Conservation (phyloP, 169 alveolate genomes). For the Hepatocystis sp. region DNA sequence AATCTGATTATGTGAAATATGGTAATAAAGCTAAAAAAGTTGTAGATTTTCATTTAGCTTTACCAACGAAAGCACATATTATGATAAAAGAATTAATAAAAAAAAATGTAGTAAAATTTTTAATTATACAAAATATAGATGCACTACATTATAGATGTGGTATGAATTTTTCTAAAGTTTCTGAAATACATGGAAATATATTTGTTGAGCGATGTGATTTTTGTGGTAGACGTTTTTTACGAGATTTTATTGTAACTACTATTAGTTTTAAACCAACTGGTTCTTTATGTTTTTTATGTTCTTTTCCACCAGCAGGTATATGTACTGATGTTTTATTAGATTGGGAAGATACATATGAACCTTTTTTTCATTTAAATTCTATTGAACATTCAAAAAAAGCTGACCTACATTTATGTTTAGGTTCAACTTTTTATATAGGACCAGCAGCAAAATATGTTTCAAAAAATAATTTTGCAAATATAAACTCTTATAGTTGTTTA, state of each 20-base stretch:
- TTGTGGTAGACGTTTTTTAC: conserved; percentile 86
- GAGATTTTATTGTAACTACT: conserved; percentile 87
- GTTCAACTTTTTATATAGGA: conserved; percentile 87
- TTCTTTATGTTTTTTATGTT: conserved; percentile 85
- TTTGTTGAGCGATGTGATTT: conserved; percentile 86
- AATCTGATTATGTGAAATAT: conserved; percentile 48
- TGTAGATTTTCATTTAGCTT: conserved; percentile 86
- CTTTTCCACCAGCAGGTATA: conserved; percentile 88
- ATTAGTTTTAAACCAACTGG: conserved; percentile 90
- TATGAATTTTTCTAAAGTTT: conserved; percentile 77
- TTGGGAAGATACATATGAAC: conserved; percentile 89
- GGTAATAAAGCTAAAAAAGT: conserved; percentile 80
- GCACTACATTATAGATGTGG: conserved; percentile 88
- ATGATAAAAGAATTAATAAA: conserved; percentile 81
- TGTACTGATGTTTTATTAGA: conserved; percentile 90
- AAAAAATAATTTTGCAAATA: conserved; percentile 78
- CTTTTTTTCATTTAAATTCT: conserved; percentile 80
- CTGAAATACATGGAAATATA: conserved; percentile 90
- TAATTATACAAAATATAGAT: conserved; percentile 89
- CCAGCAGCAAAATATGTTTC: conserved; percentile 90
- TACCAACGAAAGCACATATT: conserved; percentile 88
- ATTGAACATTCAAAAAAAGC: conserved; percentile 81
- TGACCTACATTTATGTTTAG: conserved; percentile 86
- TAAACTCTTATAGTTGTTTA: conserved; percentile 79
- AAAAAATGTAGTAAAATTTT: conserved; percentile 76